These are phyloP conservation scores for Escovopsis sp. DNA, from an alignment of 2,329 filamentous ascomycete species.

Conservation along the genomic window DNA sequence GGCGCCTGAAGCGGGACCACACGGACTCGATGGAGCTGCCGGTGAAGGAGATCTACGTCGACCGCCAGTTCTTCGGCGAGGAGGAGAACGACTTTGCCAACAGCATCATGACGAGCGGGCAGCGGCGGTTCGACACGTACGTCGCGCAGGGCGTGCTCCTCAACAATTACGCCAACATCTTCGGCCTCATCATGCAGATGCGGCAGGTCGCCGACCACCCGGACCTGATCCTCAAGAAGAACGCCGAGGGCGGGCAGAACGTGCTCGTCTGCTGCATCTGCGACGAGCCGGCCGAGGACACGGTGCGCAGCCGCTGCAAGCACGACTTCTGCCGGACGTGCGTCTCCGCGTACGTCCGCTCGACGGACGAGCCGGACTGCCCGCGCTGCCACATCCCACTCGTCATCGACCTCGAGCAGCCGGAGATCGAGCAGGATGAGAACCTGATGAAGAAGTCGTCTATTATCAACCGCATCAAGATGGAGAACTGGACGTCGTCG, in stretches of 20 bases:
- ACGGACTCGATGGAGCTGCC: slow-evolving; percentile 92
- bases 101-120: slow-evolving; percentile 87
- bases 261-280: slow-evolving; percentile 86
- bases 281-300: slow-evolving; percentile 89
- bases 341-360: slow-evolving; percentile 45
- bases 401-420: slow-evolving; percentile 84
- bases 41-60: slow-evolving; percentile 81
- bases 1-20: slow-evolving; percentile 85
- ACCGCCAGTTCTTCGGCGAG: slow-evolving; percentile 92
- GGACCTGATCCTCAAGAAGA: slow-evolving; percentile 82
- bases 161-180: slow-evolving; percentile 98
- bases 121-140: slow-evolving; percentile 86
- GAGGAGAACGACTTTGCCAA: slow-evolving; percentile 90
- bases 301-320: slow-evolving; percentile 78
- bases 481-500: slow-evolving; percentile 96
- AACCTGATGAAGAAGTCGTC: slow-evolving; percentile 79
- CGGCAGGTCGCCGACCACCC: slow-evolving; percentile 94
- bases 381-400: slow-evolving; percentile 84
- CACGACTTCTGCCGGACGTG: slow-evolving; percentile 50
- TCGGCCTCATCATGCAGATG: slow-evolving; percentile 98
- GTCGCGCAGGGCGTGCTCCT: slow-evolving; percentile 86
- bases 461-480: slow-evolving; percentile 96
- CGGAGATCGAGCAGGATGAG: slow-evolving; percentile 87
- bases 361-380: slow-evolving; percentile 65
- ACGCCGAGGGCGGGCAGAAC: slow-evolving; percentile 74